Percentiles rank a stretch among this genome's conserved stretches.
Evolutionary conservation across 2,329 filamentous ascomycete genomes (phyloP).

Genomic region (Cladorrhinum sp.): DNA sequence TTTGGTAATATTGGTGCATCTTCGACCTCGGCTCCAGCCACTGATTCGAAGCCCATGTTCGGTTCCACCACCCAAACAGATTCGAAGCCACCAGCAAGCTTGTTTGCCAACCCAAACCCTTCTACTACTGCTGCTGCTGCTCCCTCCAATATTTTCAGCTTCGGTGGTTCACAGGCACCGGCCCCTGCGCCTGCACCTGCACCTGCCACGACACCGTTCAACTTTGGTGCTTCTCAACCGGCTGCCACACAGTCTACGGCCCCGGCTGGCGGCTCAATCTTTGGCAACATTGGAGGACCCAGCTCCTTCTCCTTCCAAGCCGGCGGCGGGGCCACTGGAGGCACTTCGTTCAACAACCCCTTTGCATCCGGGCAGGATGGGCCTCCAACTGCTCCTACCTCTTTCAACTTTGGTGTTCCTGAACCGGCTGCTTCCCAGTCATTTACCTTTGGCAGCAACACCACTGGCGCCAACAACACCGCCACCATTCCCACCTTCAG

Average conservation of each 20-base stretch:
- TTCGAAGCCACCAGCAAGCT: conserved; percentile 10
- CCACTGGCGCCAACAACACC: conserved; percentile 17
- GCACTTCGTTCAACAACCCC: conserved; percentile 37
- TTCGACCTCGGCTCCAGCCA: conserved; percentile 29
- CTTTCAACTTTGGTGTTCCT: conserved; percentile 42
- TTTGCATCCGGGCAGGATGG: conserved; percentile 34
- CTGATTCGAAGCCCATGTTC: conserved; percentile 34
- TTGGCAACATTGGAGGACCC: conserved; percentile 28
- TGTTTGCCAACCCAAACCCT: conserved; percentile 18
- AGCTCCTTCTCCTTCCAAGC: conserved; percentile 35
- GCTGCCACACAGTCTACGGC: conserved; percentile 18
- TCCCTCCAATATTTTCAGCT: conserved; percentile 12
- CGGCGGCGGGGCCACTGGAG: conserved; percentile 27
- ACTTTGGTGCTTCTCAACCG: conserved; percentile 20
- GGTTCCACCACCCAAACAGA: conserved; percentile 7
- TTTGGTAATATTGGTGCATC: conserved; percentile 30
- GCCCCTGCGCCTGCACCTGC: conserved; percentile 3
- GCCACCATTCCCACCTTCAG: conserved; percentile 34
- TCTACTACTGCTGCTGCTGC: conserved; percentile 9
- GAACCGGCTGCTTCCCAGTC: conserved; percentile 24
- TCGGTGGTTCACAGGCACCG: conserved; percentile 15
- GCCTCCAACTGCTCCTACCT: conserved; percentile 28
- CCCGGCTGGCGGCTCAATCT: conserved; percentile 24
- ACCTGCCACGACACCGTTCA: conserved; percentile 17
- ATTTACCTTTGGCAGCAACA: conserved; percentile 26